Percentiles rank a stretch among this genome's conserved stretches.
These are phyloP conservation scores for Rhododendron simsii DNA, from an alignment of 148 eudicot species.

Conservation along the genomic window DNA sequence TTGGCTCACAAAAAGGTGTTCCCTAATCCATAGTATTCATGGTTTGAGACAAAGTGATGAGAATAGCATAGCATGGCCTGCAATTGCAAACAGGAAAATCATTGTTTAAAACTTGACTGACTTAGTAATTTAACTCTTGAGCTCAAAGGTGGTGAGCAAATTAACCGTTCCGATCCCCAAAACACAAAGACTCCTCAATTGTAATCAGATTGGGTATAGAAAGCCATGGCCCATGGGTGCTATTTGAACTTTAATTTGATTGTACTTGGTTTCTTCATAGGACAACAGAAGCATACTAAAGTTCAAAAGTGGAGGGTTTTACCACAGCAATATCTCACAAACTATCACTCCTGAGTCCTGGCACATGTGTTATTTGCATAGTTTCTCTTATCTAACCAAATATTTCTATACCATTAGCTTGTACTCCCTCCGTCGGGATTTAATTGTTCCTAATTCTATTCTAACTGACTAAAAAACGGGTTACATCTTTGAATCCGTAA, in stretches of 20 bases:
- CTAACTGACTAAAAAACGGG: too few relatives aligned
- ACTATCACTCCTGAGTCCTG: not conserved
- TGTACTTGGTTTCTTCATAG: not conserved
- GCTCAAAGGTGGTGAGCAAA: not conserved
- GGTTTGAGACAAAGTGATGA: not conserved
- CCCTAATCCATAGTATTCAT: not conserved
- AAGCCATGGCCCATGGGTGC: not conserved
- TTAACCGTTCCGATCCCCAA: not conserved
- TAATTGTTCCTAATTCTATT: too few relatives aligned
- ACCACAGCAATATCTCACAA: not conserved
- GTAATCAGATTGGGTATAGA: not conserved
- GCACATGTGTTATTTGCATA: not conserved
- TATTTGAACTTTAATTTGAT: not conserved
- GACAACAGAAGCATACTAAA: not conserved
- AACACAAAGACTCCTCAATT: not conserved
- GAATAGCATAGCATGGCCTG: not conserved
- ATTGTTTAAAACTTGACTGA: not conserved
- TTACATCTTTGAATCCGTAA: too few relatives aligned
- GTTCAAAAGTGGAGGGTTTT: not conserved
- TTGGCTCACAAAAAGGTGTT: not conserved
- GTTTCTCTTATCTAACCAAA: not conserved
- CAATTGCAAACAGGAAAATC: not conserved
- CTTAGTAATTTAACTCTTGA: not conserved
- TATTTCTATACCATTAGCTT: not conserved
- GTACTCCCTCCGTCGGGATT: too few relatives aligned